phyloP scores from a whole-genome alignment of 2,329 filamentous ascomycete genomes.

The Nemania abortiva region DNA sequence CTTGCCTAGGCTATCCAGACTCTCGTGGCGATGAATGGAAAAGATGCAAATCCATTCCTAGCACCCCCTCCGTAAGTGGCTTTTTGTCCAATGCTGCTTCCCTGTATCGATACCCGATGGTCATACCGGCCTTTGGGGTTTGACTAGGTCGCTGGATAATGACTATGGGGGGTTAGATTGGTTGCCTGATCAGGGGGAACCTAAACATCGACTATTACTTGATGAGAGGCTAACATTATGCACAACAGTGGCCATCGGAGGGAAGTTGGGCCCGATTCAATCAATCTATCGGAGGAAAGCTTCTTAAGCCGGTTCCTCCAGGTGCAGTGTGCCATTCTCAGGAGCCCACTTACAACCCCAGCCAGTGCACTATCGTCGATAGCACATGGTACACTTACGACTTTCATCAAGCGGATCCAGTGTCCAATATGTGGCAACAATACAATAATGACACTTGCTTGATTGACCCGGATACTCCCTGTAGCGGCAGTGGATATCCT shows the following conservation, averaged over 20 bases:
- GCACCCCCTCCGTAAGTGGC: not conserved
- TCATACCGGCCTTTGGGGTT: not conserved
- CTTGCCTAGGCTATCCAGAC: not conserved
- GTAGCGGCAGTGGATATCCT: not conserved
- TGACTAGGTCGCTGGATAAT: not conserved
- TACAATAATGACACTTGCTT: not conserved
- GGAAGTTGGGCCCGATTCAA: not conserved
- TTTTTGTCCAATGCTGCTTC: not conserved
- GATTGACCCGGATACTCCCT: not conserved
- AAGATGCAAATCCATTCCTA: not conserved
- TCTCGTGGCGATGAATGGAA: not conserved
- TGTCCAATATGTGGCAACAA: not conserved
- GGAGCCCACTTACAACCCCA: not conserved
- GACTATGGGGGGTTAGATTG: not conserved
- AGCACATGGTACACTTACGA: not conserved
- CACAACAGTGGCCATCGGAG: not conserved
- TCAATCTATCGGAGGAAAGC: not conserved
- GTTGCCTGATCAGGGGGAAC: not conserved
- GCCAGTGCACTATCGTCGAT: not conserved
- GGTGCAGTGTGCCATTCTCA: not conserved
- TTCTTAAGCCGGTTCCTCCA: not conserved
- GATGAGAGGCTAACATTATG: not conserved
- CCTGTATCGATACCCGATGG: not conserved
- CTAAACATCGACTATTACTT: not conserved
- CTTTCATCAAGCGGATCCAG: not conserved